phyloP scores from a whole-genome alignment of 495 filamentous ascomycete species.

The Neurospora sp. region DNA sequence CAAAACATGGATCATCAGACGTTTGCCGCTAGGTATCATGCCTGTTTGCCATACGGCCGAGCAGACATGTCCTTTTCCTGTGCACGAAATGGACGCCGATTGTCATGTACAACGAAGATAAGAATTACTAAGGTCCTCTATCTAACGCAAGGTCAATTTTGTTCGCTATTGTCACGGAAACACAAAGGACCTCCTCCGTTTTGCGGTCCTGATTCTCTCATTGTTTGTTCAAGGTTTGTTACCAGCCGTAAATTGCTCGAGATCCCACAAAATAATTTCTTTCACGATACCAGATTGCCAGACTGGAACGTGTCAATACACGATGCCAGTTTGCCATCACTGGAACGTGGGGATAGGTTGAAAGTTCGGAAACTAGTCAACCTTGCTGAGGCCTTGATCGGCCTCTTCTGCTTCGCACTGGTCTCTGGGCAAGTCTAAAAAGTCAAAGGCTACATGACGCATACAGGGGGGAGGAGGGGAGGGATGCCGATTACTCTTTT shows the following conservation, averaged over 20 bases:
- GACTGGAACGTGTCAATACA: not conserved
- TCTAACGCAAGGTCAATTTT: not conserved
- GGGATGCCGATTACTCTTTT: conserved; percentile 7
- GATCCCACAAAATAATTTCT: not conserved
- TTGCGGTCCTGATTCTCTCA: not conserved
- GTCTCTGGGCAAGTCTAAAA: conserved; percentile 1
- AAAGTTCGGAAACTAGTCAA: not conserved
- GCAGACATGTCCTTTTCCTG: not conserved
- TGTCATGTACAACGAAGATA: not conserved
- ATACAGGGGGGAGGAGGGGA: not conserved
- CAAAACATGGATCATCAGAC: not conserved
- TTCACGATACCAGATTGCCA: not conserved
- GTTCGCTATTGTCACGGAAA: not conserved
- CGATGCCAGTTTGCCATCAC: not conserved
- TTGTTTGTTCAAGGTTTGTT: not conserved
- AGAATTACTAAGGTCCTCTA: not conserved
- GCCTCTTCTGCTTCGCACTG: not conserved
- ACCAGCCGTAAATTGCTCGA: not conserved
- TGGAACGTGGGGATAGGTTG: not conserved
- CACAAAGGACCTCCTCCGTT: not conserved
- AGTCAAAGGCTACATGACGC: not conserved
- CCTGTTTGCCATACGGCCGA: not conserved
- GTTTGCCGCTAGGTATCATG: not conserved
- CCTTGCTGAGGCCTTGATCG: not conserved
- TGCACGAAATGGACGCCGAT: not conserved